phyloP scores from a whole-genome alignment of 345 rosid genomes.

The Geranium brycei region DNA sequence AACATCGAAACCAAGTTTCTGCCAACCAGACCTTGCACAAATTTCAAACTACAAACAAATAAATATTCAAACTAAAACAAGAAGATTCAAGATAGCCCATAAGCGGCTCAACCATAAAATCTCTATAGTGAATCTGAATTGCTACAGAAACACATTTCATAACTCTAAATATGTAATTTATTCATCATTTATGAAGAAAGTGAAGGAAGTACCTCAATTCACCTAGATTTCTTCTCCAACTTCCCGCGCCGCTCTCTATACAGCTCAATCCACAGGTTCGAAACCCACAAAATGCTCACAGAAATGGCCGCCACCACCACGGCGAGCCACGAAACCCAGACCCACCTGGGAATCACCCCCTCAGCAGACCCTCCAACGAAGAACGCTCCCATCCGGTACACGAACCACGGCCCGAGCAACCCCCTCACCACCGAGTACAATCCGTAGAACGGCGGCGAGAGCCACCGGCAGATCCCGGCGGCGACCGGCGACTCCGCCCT shows the following conservation, averaged over 20 bases:
- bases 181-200: background rate
- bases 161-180: background rate
- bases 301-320: slow-evolving; percentile 56
- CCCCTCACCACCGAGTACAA: slow-evolving; percentile 66
- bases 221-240: slow-evolving; percentile 32
- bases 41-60: background rate
- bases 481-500: slow-evolving; percentile 38
- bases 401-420: slow-evolving; percentile 48
- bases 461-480: slow-evolving; percentile 29
- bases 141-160: background rate
- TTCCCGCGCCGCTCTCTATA: slow-evolving; percentile 33
- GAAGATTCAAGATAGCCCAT: background rate
- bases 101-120: background rate
- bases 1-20: background rate
- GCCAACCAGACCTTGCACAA: background rate
- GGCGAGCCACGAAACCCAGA: slow-evolving; percentile 75
- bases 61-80: background rate
- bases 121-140: background rate
- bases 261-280: slow-evolving; percentile 62
- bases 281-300: slow-evolving; percentile 74
- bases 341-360: slow-evolving; percentile 55
- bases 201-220: background rate
- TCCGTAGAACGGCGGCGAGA: slow-evolving; percentile 64
- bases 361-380: slow-evolving; percentile 42
- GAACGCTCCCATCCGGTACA: slow-evolving; percentile 45